phyloP scores from a whole-genome alignment of 768 basidiomycete genomes.

The Lentinula detonsa region DNA sequence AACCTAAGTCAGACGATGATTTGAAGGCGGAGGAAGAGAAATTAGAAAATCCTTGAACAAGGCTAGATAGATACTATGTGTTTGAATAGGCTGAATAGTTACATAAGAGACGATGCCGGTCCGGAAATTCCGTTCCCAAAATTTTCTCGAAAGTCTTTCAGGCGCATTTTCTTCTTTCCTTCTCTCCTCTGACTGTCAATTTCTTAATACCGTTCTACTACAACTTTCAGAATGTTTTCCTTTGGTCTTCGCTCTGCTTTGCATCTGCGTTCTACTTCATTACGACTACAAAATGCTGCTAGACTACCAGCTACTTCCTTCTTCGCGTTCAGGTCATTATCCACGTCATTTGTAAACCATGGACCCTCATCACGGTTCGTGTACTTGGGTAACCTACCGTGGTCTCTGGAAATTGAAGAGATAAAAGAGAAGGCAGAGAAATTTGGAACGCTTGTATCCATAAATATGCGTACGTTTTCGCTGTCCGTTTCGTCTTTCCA shows the following conservation, averaged over 20 bases:
- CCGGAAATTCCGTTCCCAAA: background rate
- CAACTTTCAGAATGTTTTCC: background rate
- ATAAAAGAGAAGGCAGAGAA: constrained; percentile 2
- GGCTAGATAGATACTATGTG: background rate
- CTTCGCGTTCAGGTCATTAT: background rate
- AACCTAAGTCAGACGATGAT: background rate
- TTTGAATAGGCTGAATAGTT: background rate
- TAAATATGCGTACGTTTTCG: background rate
- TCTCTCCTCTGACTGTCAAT: background rate
- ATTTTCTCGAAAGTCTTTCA: background rate
- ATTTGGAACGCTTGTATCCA: background rate
- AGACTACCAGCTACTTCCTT: background rate
- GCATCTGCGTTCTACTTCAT: background rate
- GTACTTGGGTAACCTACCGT: constrained; percentile 3
- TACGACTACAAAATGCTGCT: background rate
- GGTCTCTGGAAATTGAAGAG: background rate
- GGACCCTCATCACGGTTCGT: background rate
- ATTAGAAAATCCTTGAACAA: background rate
- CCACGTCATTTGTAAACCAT: background rate
- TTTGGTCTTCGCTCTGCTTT: background rate
- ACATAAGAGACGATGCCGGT: background rate
- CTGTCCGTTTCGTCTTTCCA: background rate
- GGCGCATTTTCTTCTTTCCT: background rate
- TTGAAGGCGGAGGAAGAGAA: constrained; percentile 1
- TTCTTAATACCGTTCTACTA: background rate